Conservation (phyloP, 495 filamentous ascomycete genomes). For the Aspergillus bertholletiae region DNA sequence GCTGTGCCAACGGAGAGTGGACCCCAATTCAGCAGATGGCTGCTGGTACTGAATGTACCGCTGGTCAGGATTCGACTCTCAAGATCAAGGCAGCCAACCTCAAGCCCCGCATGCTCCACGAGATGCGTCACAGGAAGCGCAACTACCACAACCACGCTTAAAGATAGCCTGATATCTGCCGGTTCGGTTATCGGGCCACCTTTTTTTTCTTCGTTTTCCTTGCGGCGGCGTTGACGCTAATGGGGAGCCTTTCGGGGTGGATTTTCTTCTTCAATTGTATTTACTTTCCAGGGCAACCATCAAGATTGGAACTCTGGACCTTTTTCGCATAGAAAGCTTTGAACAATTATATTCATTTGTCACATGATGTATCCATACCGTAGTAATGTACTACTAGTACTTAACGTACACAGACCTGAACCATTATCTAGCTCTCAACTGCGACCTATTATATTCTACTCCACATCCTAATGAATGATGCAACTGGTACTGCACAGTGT, state of each 20-base stretch:
- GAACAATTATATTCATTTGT: neutral
- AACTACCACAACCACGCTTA: conserved; percentile 23
- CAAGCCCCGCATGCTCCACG: conserved; percentile 27
- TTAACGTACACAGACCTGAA: too few relatives aligned
- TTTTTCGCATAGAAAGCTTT: neutral
- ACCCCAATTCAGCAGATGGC: conserved; percentile 50
- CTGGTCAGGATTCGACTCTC: conserved; percentile 48
- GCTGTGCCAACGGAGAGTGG: conserved; percentile 64
- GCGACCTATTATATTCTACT: too few relatives aligned
- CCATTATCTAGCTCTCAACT: too few relatives aligned
- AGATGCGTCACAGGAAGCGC: conserved; percentile 32
- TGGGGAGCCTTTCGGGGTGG: neutral
- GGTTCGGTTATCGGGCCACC: neutral
- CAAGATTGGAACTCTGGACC: neutral
- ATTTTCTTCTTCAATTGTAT: neutral
- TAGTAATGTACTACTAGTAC: too few relatives aligned
- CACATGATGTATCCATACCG: neutral
- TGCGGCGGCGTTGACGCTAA: neutral
- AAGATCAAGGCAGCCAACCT: conserved; percentile 23
- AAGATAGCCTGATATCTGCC: neutral
- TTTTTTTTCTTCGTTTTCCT: neutral
- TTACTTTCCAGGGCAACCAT: neutral
- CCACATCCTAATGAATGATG: too few relatives aligned
- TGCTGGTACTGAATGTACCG: conserved; percentile 54
- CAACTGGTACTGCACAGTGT: too few relatives aligned